These are phyloP conservation scores for Geotrichum macrosporum DNA, from an alignment of 1,139 yeast genomes.

Conservation along the genomic window DNA sequence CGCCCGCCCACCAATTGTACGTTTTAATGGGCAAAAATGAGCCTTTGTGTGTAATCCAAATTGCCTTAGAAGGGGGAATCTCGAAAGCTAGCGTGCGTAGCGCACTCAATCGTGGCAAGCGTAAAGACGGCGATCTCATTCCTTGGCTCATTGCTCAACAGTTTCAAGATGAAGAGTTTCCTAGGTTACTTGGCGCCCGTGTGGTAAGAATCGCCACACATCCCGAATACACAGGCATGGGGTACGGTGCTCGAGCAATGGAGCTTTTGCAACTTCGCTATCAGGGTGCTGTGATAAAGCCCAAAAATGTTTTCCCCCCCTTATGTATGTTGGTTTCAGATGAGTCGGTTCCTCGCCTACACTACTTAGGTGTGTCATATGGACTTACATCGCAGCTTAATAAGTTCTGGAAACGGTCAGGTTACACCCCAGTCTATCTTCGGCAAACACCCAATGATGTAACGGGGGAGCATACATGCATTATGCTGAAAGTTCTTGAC, in stretches of 20 bases:
- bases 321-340: constrained; percentile 76
- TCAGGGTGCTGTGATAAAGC: too few species aligned
- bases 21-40: constrained; percentile 97
- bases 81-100: constrained; percentile 87
- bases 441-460: constrained; percentile 95
- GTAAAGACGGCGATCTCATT: constrained; percentile 96
- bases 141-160: constrained; percentile 98
- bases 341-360: constrained; percentile 63
- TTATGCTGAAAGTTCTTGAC: constrained; percentile 73
- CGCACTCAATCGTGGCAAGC: constrained; percentile 82
- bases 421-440: constrained; percentile 82
- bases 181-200: constrained; percentile 92
- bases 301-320: too few species aligned
- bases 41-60: constrained; percentile 89
- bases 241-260: constrained; percentile 88
- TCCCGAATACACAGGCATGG: constrained; percentile 94
- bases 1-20: constrained; percentile 95
- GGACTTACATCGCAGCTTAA: constrained; percentile 83
- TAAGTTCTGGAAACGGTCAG: constrained; percentile 86
- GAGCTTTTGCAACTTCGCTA: too few species aligned
- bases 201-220: constrained; percentile 94
- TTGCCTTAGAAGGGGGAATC: constrained; percentile 93
- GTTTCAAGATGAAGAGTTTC: constrained; percentile 96
- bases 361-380: constrained; percentile 92
- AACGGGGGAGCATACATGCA: constrained; percentile 96